Evolutionary conservation across 495 filamentous ascomycete species (phyloP).

Genomic region (Podospora tetraspora): DNA sequence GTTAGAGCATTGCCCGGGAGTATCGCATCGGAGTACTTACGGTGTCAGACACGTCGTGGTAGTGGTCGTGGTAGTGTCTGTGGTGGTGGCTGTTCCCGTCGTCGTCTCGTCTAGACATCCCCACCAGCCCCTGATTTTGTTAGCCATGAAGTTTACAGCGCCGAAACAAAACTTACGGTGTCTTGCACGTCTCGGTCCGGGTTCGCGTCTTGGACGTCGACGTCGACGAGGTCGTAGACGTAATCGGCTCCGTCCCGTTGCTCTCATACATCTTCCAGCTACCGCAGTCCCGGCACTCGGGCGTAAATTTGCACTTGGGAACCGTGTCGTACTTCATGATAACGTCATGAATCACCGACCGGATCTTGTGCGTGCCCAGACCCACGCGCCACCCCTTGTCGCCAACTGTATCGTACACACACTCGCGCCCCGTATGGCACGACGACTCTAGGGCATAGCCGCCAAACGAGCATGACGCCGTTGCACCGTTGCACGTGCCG

Average conservation of each 20-base stretch:
- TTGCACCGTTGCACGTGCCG: slow-evolving; percentile 86
- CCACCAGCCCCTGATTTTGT: slow-evolving; percentile 57
- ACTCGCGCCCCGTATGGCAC: slow-evolving; percentile 84
- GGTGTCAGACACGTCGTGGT: slow-evolving; percentile 56
- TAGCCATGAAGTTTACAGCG: background rate
- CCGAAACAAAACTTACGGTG: slow-evolving; percentile 43
- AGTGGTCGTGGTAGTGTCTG: slow-evolving; percentile 41
- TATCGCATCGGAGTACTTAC: slow-evolving; percentile 13
- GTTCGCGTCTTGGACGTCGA: slow-evolving; percentile 58
- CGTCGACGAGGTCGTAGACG: slow-evolving; percentile 51
- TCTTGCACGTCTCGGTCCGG: slow-evolving; percentile 79
- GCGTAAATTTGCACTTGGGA: slow-evolving; percentile 61
- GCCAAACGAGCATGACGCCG: slow-evolving; percentile 80
- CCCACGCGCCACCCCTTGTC: slow-evolving; percentile 88
- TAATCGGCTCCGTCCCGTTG: slow-evolving; percentile 74
- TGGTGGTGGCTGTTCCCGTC: slow-evolving; percentile 39
- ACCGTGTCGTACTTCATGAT: slow-evolving; percentile 73
- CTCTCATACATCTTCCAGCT: slow-evolving; percentile 92
- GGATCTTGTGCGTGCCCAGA: slow-evolving; percentile 79
- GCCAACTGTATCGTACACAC: slow-evolving; percentile 83
- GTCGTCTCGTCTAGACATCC: slow-evolving; percentile 63
- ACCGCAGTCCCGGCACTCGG: slow-evolving; percentile 84
- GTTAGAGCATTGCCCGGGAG: slow-evolving; percentile 19
- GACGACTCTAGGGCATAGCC: slow-evolving; percentile 90
- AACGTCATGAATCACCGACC: slow-evolving; percentile 77